A percentile compares a stretch with the other conserved stretches of the same genome.
phyloP scores from a whole-genome alignment of 2,329 filamentous ascomycete species.

The Xylariaceae sp. region DNA sequence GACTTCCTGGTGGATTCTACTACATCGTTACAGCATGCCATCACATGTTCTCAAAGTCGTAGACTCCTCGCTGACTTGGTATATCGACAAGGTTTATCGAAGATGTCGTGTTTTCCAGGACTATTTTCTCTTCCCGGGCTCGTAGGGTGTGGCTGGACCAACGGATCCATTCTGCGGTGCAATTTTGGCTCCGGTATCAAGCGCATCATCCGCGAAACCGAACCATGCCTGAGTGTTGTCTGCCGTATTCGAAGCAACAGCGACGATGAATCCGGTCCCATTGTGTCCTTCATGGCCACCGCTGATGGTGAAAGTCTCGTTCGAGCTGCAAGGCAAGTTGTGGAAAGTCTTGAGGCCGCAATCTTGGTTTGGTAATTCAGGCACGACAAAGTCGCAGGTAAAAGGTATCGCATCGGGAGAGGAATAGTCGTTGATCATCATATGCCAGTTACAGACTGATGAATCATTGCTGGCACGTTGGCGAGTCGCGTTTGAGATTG shows the following conservation, averaged over 20 bases:
- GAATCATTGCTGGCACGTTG: background rate
- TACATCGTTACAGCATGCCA: no score
- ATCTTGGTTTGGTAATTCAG: constrained; percentile 2
- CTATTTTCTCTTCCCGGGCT: no score
- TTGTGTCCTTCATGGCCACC: constrained; percentile 19
- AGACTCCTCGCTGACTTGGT: no score
- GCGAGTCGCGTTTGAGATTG: constrained; percentile 15
- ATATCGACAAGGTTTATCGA: no score
- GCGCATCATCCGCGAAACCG: constrained; percentile 16
- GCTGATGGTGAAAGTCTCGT: constrained; percentile 10
- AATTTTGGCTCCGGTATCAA: constrained; percentile 17
- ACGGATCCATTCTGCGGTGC: constrained; percentile 8
- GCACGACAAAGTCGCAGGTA: background rate
- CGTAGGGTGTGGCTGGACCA: no score
- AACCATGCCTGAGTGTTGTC: constrained; percentile 15
- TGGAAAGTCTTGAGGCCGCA: constrained; percentile 6
- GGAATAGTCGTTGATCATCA: constrained; percentile 8
- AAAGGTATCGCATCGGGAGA: background rate
- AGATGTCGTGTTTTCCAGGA: no score
- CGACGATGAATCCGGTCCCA: constrained; percentile 16
- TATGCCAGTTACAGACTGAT: constrained; percentile 17
- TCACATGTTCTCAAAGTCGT: no score
- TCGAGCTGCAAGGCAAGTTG: background rate
- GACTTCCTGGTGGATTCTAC: no score
- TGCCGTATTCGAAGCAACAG: constrained; percentile 12